Evolutionary conservation across 2,329 filamentous ascomycete species (phyloP), one percentile per base, ranked within the genome.

Genomic region (Endocalyx cinctus): DNA sequence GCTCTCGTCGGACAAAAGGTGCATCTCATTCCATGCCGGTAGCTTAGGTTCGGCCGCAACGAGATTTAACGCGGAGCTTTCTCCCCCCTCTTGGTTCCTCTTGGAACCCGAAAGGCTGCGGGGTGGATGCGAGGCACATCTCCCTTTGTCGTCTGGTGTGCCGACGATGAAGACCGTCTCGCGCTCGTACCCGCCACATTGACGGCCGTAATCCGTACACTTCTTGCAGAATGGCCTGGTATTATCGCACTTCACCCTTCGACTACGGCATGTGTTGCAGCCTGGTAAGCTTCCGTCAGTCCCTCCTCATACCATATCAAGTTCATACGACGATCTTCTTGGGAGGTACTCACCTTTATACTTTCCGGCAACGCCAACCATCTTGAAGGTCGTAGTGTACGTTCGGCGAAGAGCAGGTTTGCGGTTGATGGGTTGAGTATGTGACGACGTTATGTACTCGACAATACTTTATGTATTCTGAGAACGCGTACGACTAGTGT

Each of bases 151-250:
- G 37, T 74, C 61, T 23, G 60, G 62, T 3, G 74, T 78, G n/a
- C 72, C 73, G 25, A 75, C 70, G 51, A 83, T 79, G 56, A 83
- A 83, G 35, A 81, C 70, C 12, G 70, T 71, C 49, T 80, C 70
- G 25, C 73, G 64, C 48, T 79, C 70, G 53, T 83, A 84, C 25
- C 79, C 79, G 29, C 69, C 70, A 46, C 79, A 83, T 37, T 68
- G 55, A 27, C 75, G 64, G 15, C 74, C 73, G 45, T 69, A 72
- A 45, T 70, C 65, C 35, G 67, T 60, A 52, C 79, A 83, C 50
- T 79, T 80, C 34, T 67, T 68, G 53, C 79, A 83, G 23, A 63
- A 62, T 2, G 79, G 79, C 4, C 70, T 69, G 37, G 73, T 67
- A 42, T 79, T 77, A 57, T 79, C 79, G 53, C 79, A 82, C 30